Conservation (phyloP, 495 filamentous ascomycete species). For the Aspergillus funiculosus region DNA sequence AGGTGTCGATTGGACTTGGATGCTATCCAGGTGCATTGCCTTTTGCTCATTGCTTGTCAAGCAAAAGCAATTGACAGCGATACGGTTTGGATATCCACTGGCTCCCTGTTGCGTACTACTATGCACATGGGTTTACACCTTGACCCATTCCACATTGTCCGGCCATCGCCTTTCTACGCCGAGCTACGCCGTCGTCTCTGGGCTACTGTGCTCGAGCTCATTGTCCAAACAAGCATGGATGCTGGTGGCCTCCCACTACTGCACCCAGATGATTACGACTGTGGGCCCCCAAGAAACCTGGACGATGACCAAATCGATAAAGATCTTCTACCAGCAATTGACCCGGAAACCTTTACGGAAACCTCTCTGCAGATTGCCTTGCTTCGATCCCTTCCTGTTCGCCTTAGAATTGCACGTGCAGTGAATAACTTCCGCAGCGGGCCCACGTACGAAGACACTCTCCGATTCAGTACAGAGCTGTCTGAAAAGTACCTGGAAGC, state of each 20-base stretch:
- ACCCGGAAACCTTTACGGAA: conserved; percentile 34
- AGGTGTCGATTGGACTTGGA: conserved; percentile 36
- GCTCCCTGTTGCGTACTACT: conserved; percentile 40
- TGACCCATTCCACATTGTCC: conserved; percentile 44
- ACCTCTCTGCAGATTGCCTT: conserved; percentile 46
- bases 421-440: conserved; percentile 39
- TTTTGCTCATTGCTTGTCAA: conserved; percentile 45
- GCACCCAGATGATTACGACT: conserved; percentile 48
- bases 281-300: conserved; percentile 43
- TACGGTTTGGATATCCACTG: conserved; percentile 44
- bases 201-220: conserved; percentile 51
- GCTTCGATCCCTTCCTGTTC: conserved; percentile 33
- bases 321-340: conserved; percentile 21
- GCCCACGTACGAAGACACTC: conserved; percentile 32
- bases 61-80: conserved; percentile 33
- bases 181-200: conserved; percentile 51
- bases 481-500: neutral
- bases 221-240: conserved; percentile 45
- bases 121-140: conserved; percentile 51
- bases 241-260: conserved; percentile 45
- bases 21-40: conserved; percentile 43
- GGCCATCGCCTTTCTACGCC: conserved; percentile 36
- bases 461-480: conserved; percentile 1
- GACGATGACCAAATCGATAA: conserved; percentile 40
- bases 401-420: conserved; percentile 34